Conservation (phyloP, 768 basidiomycete species). For the Suillus variegatus region DNA sequence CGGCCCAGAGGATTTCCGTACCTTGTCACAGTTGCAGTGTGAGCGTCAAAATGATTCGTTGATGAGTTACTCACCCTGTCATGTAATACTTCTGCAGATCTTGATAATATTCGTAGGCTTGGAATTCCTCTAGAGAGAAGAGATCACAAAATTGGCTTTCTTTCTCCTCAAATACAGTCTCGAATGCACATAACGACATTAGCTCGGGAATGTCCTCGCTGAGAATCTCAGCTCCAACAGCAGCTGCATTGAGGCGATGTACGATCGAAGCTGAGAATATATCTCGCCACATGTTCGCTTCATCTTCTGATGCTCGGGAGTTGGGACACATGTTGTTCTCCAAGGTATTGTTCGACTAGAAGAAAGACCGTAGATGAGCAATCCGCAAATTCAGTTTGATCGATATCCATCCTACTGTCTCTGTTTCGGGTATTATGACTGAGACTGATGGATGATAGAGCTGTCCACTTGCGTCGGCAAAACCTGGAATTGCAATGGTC, state of each 20-base stretch:
- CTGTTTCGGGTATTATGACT: constrained; percentile 50
- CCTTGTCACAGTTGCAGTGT: constrained; percentile 33
- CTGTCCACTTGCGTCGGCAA: constrained; percentile 52
- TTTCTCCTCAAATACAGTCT: constrained; percentile 55
- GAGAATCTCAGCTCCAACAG: constrained; percentile 63
- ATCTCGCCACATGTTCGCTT: constrained; percentile 55
- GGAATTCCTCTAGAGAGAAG: constrained; percentile 67
- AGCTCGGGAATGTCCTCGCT: constrained; percentile 56
- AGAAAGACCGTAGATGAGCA: constrained; percentile 3
- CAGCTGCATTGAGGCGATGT: constrained; percentile 55
- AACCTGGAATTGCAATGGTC: constrained; percentile 44
- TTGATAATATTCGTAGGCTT: constrained; percentile 63
- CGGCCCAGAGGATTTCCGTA: constrained; percentile 70
- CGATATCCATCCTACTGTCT: constrained; percentile 39
- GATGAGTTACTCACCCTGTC: constrained; percentile 55
- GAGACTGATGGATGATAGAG: constrained; percentile 49
- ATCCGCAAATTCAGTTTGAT: background rate
- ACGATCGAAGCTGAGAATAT: constrained; percentile 58
- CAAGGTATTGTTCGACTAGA: constrained; percentile 64
- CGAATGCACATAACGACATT: constrained; percentile 79
- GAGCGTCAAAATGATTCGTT: background rate
- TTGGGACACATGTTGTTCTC: constrained; percentile 67
- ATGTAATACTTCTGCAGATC: constrained; percentile 81
- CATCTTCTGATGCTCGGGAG: constrained; percentile 43
- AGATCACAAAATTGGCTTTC: constrained; percentile 71